These are phyloP conservation scores for Elongisporangium prolatum DNA, from an alignment of 352 stramenopile species.

Conservation along the genomic window DNA sequence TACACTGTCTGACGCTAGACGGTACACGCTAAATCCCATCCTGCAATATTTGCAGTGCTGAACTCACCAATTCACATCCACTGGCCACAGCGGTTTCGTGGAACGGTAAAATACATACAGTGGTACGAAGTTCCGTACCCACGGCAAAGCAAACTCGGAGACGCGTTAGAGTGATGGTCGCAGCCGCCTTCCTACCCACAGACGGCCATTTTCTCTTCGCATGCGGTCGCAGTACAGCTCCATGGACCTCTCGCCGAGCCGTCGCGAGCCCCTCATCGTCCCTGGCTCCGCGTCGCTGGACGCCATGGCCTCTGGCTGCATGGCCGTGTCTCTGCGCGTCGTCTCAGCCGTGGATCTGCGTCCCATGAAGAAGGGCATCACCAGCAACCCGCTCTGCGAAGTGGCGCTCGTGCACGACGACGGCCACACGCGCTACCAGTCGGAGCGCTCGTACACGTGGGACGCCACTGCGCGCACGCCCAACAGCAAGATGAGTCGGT, in stretches of 20 bases:
- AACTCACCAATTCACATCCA: neutral
- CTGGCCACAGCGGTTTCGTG: neutral
- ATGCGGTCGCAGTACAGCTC: constrained; percentile 2
- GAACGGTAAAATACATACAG: neutral
- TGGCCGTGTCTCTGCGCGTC: constrained; percentile 53
- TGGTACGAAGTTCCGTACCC: neutral
- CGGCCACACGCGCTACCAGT: constrained; percentile 14
- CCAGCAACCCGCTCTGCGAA: constrained; percentile 65
- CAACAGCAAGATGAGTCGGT: constrained; percentile 8
- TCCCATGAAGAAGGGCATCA: constrained; percentile 64
- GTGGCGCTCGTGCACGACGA: constrained; percentile 64
- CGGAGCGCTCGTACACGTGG: constrained; percentile 2
- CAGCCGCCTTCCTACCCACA: neutral
- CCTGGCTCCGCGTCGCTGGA: constrained; percentile 52
- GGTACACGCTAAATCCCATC: neutral
- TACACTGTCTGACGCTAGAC: neutral
- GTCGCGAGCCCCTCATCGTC: constrained; percentile 54
- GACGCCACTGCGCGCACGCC: neutral
- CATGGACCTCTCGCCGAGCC: constrained; percentile 50
- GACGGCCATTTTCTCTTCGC: neutral
- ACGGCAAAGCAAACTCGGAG: neutral
- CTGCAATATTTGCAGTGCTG: neutral
- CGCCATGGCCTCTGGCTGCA: constrained; percentile 48
- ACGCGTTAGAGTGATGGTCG: neutral
- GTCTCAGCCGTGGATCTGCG: constrained; percentile 52